Evolutionary conservation across 2,329 filamentous ascomycete genomes (phyloP), one percentile per base, ranked within the genome.

Genomic region (Shiraia sp.): DNA sequence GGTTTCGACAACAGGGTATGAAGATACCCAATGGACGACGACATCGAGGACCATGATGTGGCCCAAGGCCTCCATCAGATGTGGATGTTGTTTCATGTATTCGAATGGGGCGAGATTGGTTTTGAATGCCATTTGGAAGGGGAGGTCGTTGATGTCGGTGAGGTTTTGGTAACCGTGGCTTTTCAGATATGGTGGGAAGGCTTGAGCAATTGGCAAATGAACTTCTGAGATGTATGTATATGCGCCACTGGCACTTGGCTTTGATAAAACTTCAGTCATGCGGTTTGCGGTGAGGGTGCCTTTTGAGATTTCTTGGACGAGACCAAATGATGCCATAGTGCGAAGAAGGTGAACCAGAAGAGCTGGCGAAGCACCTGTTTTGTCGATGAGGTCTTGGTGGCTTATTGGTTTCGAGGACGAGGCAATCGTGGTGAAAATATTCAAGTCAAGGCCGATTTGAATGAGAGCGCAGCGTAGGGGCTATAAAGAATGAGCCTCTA

Each of bases 301-400:
- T 23, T 56, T 49, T 4, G 29, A 46, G 0, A 54, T 51, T 48
- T 72, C 65, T 5, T 40, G 28, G 33, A 70, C 59, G 12, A 64
- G 33, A 10, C 59, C 57, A 35, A 62, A 63, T 1, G 69, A 54
- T 10, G 60, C 60, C 23, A 67, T 54, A 31, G 61, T 63, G 24
- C 68, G 61, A 6, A 72, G 44, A 10, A 72, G 45, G 27, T 67
- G 65, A 17, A 55, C 50, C 14, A 65, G 42, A 3, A 71, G 53
- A 16, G 39, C 45, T 4, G 57, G 59, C 3, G 65, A 51, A 7
- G 59, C 63, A 6, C 43, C 40, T 3, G 53, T 61, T 22, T 42
- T 51, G 16, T 52, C 14, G 13, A 57, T 47, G 12, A 69, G 46
- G 17, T 54, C 26, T 13, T 43, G 26, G 9, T 58, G 42, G 3